Base-by-base conservation (phyloP, 2,329 filamentous ascomycete species). In the Cercospora sp. region DNA sequence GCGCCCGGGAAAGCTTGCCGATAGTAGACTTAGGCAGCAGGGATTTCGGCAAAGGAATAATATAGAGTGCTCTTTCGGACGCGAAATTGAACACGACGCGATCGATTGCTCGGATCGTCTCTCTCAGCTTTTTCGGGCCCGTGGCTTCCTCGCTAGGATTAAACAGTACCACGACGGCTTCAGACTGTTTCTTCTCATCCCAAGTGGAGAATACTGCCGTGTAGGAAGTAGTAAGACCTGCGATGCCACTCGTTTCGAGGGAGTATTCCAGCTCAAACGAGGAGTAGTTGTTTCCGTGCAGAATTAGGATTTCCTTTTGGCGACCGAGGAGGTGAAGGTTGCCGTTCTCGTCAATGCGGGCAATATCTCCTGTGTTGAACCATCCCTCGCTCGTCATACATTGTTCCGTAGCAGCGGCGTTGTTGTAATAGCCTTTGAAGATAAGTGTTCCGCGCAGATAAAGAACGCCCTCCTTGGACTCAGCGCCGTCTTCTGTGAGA, bases 361-460 rank as follows among this genome's bases (percentile, higher is more conserved):
- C 73, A 33, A 71, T 68, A 40, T 75, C 72, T 31, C 40, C 70
- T 20, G 62, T 77, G 48, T 75, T 77, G 51, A 81, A 70, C 79
- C 79, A 82, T 5, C 79, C 79, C 64, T 81, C 78, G 33, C 69
- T 63, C 16, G 74, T 75, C 20, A 81, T 70, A 4, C 77, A 73
- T 12, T 78, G 75, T 45, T 75, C 75, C 0, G 78, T 81, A 1
- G 79, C 78, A 6, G 72, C 69, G 26, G 68, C 59, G 42, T 80
- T 77, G 66, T 75, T 73, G 71, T 73, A 77, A 58, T 79, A 80
- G 8, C 73, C 66, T 12, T 73, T 68, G 73, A 86, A 85, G 7
- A 79, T 79, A 8, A 69, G 33, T 8, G 61, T 53, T 57, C 69
- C 69, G 7, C 65, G 68, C 4, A 70, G 57, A 53, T 68, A 53